These are phyloP conservation scores for Diplodia corticola DNA, from an alignment of 2,329 filamentous ascomycete genomes.

Conservation along the genomic window DNA sequence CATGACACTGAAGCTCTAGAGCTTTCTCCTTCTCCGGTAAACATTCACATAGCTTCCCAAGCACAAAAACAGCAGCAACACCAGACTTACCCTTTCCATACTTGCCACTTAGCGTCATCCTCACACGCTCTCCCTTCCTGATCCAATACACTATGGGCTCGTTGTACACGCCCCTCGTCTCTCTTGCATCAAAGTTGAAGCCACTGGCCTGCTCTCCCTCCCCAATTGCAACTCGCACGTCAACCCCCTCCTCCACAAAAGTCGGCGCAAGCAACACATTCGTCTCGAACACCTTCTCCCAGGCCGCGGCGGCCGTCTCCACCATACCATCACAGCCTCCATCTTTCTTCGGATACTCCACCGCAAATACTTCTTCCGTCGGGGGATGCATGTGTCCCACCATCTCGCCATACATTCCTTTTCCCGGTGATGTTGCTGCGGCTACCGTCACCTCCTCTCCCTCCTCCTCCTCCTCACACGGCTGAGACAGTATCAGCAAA, in stretches of 20 bases:
- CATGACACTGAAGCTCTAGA: neutral
- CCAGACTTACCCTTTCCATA: neutral
- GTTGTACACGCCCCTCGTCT: neutral
- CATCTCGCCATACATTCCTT: neutral
- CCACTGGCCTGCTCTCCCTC: neutral
- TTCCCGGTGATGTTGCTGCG: neutral
- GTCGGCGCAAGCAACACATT: neutral
- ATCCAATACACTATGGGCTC: neutral
- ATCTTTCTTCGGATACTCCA: neutral
- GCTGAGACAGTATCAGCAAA: neutral
- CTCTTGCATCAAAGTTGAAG: neutral
- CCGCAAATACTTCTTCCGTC: neutral
- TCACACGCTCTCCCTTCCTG: neutral
- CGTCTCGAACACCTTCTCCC: neutral
- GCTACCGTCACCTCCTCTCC: neutral
- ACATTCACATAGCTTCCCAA: neutral
- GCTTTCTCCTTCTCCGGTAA: neutral
- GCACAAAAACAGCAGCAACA: constrained; percentile 1
- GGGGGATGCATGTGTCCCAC: constrained; percentile 2
- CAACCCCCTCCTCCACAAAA: neutral
- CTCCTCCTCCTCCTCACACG: neutral
- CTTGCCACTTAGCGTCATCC: neutral
- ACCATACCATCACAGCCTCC: neutral
- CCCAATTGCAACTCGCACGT: neutral
- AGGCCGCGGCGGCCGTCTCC: neutral